A percentile compares a stretch with the other conserved stretches of the same genome.
These are phyloP conservation scores for Monilinia fructigena DNA, from an alignment of 2,329 filamentous ascomycete genomes.

Conservation along the genomic window DNA sequence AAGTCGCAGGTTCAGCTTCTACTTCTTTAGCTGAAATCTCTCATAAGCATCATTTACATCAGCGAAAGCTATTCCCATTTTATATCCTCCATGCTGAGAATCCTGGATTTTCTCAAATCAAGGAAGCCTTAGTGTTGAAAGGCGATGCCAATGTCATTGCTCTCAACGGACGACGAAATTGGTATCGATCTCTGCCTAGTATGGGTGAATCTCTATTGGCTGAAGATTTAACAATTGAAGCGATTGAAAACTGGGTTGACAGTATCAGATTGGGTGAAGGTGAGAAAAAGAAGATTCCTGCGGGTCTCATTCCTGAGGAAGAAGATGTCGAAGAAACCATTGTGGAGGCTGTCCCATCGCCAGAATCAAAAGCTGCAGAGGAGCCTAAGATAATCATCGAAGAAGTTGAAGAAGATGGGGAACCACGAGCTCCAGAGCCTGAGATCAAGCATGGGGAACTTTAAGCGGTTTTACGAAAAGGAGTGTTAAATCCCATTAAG, in stretches of 20 bases:
- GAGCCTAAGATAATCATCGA: constrained; percentile 18
- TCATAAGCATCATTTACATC: constrained; percentile 67
- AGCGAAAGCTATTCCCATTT: constrained; percentile 77
- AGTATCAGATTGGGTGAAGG: constrained; percentile 87
- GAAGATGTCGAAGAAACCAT: constrained; percentile 47
- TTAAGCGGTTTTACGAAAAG: neutral
- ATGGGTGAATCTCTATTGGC: constrained; percentile 38
- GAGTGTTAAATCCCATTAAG: neutral
- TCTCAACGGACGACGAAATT: constrained; percentile 78
- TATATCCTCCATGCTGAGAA: constrained; percentile 69
- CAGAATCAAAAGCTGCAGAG: constrained; percentile 26
- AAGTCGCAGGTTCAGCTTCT: constrained; percentile 52
- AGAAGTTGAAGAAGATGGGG: constrained; percentile 11
- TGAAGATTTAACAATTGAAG: constrained; percentile 53
- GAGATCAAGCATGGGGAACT: constrained; percentile 26
- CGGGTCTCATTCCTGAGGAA: constrained; percentile 52
- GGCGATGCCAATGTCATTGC: constrained; percentile 71
- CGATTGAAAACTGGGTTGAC: constrained; percentile 84
- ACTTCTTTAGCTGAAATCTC: constrained; percentile 68
- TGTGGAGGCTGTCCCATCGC: constrained; percentile 39
- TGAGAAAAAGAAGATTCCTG: constrained; percentile 71
- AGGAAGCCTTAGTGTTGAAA: constrained; percentile 61
- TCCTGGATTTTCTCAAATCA: constrained; percentile 53
- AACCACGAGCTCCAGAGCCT: constrained; percentile 18
- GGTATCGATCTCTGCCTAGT: constrained; percentile 70